These are phyloP conservation scores for Gossypium rotundifolium DNA, from an alignment of 345 rosid genomes.

Conservation along the genomic window DNA sequence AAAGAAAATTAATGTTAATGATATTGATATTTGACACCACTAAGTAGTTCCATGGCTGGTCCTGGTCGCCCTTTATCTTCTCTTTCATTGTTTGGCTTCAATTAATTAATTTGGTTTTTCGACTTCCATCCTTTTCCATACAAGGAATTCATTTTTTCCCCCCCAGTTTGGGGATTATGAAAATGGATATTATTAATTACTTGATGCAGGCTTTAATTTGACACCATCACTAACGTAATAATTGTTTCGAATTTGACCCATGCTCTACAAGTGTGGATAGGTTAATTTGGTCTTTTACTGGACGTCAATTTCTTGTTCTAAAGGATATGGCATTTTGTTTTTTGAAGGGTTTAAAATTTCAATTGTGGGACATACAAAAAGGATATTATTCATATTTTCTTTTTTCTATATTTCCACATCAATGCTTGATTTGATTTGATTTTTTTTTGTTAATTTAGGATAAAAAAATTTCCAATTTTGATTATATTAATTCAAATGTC, in stretches of 20 bases:
- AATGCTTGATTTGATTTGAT: not conserved
- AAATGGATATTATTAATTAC: not conserved
- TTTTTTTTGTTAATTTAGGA: not conserved
- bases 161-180: not conserved
- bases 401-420: not conserved
- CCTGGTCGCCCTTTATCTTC: not conserved
- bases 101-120: not conserved
- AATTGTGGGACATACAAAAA: not conserved
- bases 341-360: not conserved
- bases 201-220: conserved; percentile 2
- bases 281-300: not conserved
- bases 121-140: conserved; percentile 6
- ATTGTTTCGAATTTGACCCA: not conserved
- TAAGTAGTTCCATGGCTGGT: conserved; percentile 8
- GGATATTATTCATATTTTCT: not conserved
- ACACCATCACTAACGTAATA: not conserved
- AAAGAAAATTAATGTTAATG: not conserved
- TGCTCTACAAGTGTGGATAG: not conserved
- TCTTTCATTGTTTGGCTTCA: not conserved
- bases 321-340: not conserved
- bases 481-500: too few species aligned
- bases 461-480: not conserved
- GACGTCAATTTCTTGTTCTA: not conserved
- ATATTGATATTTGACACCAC: conserved; percentile 8
- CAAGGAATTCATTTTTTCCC: not conserved